These are phyloP conservation scores for Xylaria cubensis DNA, from an alignment of 495 filamentous ascomycete genomes.

Conservation along the genomic window DNA sequence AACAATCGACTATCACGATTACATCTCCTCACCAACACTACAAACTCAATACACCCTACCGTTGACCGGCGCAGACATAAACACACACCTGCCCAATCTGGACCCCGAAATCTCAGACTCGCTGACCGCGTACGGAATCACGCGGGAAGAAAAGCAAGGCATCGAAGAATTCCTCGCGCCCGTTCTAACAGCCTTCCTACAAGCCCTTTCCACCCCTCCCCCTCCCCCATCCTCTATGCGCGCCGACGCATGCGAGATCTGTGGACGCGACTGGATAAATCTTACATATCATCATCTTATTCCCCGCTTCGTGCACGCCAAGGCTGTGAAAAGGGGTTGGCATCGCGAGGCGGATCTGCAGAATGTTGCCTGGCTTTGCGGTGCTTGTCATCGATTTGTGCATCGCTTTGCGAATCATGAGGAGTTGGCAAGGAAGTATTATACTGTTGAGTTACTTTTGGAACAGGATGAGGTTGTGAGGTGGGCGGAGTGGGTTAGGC, in stretches of 20 bases:
- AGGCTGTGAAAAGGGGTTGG: slow-evolving; percentile 81
- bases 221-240: slow-evolving; percentile 65
- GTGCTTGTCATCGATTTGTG: slow-evolving; percentile 86
- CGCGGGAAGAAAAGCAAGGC: slow-evolving; percentile 45
- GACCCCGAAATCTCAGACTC: slow-evolving; percentile 65
- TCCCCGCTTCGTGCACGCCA: slow-evolving; percentile 76
- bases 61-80: slow-evolving; percentile 43
- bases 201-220: slow-evolving; percentile 60
- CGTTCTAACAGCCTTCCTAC: slow-evolving; percentile 66
- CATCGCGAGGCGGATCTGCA: slow-evolving; percentile 75
- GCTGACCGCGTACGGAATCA: slow-evolving; percentile 65
- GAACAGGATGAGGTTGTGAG: slow-evolving; percentile 73
- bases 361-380: slow-evolving; percentile 87
- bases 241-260: slow-evolving; percentile 74
- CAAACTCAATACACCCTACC: slow-evolving; percentile 56
- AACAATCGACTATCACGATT: slow-evolving; percentile 63
- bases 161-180: slow-evolving; percentile 63
- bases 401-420: slow-evolving; percentile 79
- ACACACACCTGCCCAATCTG: slow-evolving; percentile 45
- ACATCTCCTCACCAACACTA: slow-evolving; percentile 56
- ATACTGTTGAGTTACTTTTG: slow-evolving; percentile 71
- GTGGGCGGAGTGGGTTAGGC: slow-evolving; percentile 72
- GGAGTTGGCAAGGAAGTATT: slow-evolving; percentile 77
- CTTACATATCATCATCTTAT: slow-evolving; percentile 87
- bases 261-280: slow-evolving; percentile 77